A percentile compares a stretch with the other conserved stretches of the same genome.
These are phyloP conservation scores for Kingdonia uniflora DNA, from an alignment of 164 flowering plant genomes.

Conservation along the genomic window DNA sequence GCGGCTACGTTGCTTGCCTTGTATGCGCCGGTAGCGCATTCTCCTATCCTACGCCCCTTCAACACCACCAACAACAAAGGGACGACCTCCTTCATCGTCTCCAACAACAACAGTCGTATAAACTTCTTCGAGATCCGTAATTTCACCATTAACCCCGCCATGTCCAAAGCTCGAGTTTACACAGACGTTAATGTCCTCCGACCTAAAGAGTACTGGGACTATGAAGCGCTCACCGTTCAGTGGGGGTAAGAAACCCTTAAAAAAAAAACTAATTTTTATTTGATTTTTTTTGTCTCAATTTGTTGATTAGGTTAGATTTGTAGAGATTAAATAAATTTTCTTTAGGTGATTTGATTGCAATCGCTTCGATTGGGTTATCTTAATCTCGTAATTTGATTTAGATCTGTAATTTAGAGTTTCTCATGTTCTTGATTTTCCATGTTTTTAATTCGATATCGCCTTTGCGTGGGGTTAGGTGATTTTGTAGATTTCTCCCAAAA, in stretches of 20 bases:
- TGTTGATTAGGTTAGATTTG: neutral
- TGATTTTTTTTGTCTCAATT: constrained; percentile 44
- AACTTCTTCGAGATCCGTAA: neutral
- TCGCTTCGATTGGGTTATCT: too few relatives aligned
- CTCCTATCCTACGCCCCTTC: constrained; percentile 15
- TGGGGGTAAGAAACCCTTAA: constrained; percentile 54
- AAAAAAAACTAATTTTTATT: constrained; percentile 49
- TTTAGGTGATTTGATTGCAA: neutral
- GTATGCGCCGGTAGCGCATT: constrained; percentile 29
- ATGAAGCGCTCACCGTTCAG: constrained; percentile 66
- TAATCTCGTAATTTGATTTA: too few relatives aligned
- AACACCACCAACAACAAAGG: neutral
- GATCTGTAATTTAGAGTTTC: too few relatives aligned
- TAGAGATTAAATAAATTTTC: neutral
- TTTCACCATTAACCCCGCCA: neutral
- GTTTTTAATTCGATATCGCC: too few relatives aligned
- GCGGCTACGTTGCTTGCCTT: constrained; percentile 11
- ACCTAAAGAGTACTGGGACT: constrained; percentile 67
- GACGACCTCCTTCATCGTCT: neutral
- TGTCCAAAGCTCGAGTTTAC: constrained; percentile 62
- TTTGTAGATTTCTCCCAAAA: too few relatives aligned
- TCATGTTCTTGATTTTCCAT: too few relatives aligned
- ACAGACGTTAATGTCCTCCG: constrained; percentile 58
- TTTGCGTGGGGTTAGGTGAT: too few relatives aligned
- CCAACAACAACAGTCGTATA: neutral